Evolutionary conservation across 768 basidiomycete species (phyloP), one percentile per base, ranked within the genome.

Genomic region (Galerina sulciceps): DNA sequence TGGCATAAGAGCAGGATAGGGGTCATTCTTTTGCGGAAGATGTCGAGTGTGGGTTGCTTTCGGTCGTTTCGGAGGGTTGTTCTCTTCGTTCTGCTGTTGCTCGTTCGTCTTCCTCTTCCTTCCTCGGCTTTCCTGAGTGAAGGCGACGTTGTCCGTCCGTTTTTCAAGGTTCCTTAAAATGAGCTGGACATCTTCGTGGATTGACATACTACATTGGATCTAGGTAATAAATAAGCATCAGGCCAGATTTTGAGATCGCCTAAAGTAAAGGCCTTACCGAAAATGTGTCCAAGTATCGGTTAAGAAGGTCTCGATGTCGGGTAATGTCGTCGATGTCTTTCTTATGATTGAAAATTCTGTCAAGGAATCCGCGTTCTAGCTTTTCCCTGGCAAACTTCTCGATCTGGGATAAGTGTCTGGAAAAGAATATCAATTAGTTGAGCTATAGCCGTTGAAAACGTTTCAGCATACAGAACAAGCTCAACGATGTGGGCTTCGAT

Each of bases 281-380:
- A 26, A 60, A 60, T 6, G 55, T 36, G 22, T 60, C 59, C 22
- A 60, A 23, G 2, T 53, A 60, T 15, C 55, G 59, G 2, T 42
- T 26, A 3, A 60, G 53, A 5, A 60, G 13, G 2, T 26, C 23
- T n/a, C 54, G 53, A 52, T 49, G 55, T 6, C 54, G 59, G 8
- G 22, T 26, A 14, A 60, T 55, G 26, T 60, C 47, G 6, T 50
- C 47, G 3, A 42, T 10, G n/a, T 60, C 59, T 18, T 47, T 50
- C 2, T 41, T 40, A 31, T 48, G 53, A 31, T 43, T n/a, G 8
- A 60, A 55, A 11, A 60, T 18, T 22, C 37, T 55, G 23, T 60
- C 55, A 14, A 60, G 2, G 2, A 36, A 14, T n/a, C 35, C 42
- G 9, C 59, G 53, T 4, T 55, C 48, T 6, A 60, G 17, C 22